phyloP scores from a whole-genome alignment of 208 protist species.

The Vickermania spadyakhi region DNA sequence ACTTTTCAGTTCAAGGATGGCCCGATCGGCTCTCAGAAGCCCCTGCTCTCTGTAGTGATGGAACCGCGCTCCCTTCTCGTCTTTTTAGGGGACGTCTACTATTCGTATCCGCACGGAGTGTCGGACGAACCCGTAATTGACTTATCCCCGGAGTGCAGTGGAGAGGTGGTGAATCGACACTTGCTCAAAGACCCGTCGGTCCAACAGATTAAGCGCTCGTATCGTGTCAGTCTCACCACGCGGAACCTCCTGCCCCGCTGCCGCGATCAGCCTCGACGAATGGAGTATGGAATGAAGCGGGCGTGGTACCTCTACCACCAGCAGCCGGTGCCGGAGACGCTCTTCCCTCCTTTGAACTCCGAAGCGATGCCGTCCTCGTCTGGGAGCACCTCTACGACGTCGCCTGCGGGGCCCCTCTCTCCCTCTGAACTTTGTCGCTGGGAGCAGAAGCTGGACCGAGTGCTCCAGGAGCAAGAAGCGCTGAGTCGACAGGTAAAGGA shows the following conservation, averaged over 20 bases:
- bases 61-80: conserved; percentile 83
- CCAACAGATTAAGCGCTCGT: conserved; percentile 31
- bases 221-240: conserved; percentile 81
- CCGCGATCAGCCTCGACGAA: conserved; percentile 61
- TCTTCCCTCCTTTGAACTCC: conserved; percentile 27
- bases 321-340: conserved; percentile 32
- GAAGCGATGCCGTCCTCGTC: not conserved
- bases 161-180: conserved; percentile 70
- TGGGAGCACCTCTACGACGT: not conserved
- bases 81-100: conserved; percentile 72
- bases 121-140: conserved; percentile 56
- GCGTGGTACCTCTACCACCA: conserved; percentile 82
- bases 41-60: conserved; percentile 68
- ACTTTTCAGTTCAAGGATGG: conserved; percentile 84
- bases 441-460: conserved; percentile 29
- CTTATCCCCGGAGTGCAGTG: conserved; percentile 35
- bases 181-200: conserved; percentile 48
- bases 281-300: conserved; percentile 83
- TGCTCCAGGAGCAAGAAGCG: conserved; percentile 43
- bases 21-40: conserved; percentile 42
- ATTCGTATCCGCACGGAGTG: conserved; percentile 84
- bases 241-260: conserved; percentile 82
- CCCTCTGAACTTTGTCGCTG: conserved; percentile 7
- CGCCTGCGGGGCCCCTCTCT: not conserved
- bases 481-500: conserved; percentile 35